Conservation (phyloP, 2,329 filamentous ascomycete genomes). For the Dactylellina parvicollis region DNA sequence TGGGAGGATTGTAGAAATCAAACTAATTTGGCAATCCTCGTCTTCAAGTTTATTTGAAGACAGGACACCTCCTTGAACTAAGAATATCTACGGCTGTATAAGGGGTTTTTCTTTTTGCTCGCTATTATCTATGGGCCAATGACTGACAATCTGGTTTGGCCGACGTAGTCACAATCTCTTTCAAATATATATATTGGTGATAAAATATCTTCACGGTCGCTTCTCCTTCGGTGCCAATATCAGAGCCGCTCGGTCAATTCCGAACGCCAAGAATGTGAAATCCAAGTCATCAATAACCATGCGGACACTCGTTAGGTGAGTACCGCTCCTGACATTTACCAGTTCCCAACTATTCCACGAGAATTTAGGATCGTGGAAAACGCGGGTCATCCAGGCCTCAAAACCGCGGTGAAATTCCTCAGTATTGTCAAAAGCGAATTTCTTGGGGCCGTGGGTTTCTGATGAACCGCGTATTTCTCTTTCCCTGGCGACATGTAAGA, state of each 20-base stretch:
- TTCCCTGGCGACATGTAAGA: background rate
- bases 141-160: too few species aligned
- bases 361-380: background rate
- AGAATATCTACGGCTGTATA: too few species aligned
- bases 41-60: too few species aligned
- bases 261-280: background rate
- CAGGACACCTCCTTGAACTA: too few species aligned
- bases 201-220: too few species aligned
- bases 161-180: too few species aligned
- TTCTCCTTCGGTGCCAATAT: background rate
- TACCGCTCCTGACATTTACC: background rate
- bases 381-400: background rate
- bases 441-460: background rate
- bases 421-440: background rate
- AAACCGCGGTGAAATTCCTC: background rate
- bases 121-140: too few species aligned
- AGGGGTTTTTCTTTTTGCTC: too few species aligned
- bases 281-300: background rate
- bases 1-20: too few species aligned
- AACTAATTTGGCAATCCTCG: too few species aligned
- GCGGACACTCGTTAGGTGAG: background rate
- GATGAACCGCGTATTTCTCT: background rate
- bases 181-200: too few species aligned
- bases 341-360: background rate
- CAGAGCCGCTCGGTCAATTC: background rate